A percentile compares a stretch with the other conserved stretches of the same genome.
Evolutionary conservation across 1,284 basidiomycete genomes (phyloP).

Genomic region (Microbotryum intermedium): DNA sequence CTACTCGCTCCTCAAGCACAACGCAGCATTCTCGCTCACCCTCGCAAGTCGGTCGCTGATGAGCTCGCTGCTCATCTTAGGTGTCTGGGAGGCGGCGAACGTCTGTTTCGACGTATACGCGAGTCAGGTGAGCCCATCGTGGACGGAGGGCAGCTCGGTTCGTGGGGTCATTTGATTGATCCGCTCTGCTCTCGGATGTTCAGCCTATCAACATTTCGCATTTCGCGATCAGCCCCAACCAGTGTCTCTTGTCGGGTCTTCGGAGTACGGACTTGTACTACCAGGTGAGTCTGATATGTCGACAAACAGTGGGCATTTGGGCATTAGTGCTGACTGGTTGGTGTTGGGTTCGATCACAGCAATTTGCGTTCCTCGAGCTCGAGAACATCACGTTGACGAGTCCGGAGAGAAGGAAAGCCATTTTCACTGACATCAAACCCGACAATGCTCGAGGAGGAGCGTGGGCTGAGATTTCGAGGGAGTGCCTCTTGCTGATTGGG

Average conservation of each 20-base stretch:
- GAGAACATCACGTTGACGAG: constrained; percentile 35
- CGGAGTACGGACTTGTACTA: constrained; percentile 36
- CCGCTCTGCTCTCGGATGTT: too few relatives aligned
- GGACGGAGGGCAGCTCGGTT: background rate
- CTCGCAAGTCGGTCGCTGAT: constrained; percentile 12
- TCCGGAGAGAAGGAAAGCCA: constrained; percentile 46
- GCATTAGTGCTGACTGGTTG: too few relatives aligned
- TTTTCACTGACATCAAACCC: constrained; percentile 63
- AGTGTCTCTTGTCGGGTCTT: constrained; percentile 52
- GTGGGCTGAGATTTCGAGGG: constrained; percentile 55
- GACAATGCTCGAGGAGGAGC: constrained; percentile 40
- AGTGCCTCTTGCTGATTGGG: constrained; percentile 54
- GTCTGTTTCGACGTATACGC: constrained; percentile 28
- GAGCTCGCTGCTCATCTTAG: constrained; percentile 7
- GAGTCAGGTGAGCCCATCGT: constrained; percentile 14
- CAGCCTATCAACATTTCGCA: constrained; percentile 29
- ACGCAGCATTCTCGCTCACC: constrained; percentile 22
- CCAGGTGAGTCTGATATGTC: constrained; percentile 28
- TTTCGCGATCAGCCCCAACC: constrained; percentile 27
- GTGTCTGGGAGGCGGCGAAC: constrained; percentile 19
- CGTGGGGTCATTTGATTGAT: too few relatives aligned
- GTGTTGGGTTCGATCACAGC: constrained; percentile 16
- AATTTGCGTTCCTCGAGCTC: constrained; percentile 39
- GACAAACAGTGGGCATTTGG: too few relatives aligned
- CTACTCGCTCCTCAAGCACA: constrained; percentile 25